Percentiles rank a stretch among this genome's conserved stretches.
phyloP scores from a whole-genome alignment of 768 basidiomycete species.

The Leccinum variicolor region DNA sequence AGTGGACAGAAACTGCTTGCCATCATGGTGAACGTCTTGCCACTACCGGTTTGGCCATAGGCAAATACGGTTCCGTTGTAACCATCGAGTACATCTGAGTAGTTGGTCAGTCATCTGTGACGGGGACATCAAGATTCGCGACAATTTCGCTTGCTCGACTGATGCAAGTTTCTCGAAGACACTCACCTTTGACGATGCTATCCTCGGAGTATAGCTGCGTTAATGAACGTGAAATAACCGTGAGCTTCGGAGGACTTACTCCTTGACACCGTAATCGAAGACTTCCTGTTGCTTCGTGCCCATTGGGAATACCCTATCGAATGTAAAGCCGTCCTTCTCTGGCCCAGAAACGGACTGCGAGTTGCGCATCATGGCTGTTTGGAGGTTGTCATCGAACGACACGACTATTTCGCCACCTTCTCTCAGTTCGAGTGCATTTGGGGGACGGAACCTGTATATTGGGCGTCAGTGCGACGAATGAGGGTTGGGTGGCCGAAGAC shows the following conservation, averaged over 20 bases:
- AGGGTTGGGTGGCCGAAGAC: constrained; percentile 30
- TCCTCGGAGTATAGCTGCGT: constrained; percentile 11
- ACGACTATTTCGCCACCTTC: constrained; percentile 91
- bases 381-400: constrained; percentile 80
- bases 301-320: constrained; percentile 95
- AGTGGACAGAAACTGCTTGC: constrained; percentile 37
- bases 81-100: constrained; percentile 90
- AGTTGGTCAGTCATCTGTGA: constrained; percentile 17
- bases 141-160: constrained; percentile 4
- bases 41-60: constrained; percentile 96
- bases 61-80: constrained; percentile 99
- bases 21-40: constrained; percentile 99
- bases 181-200: constrained; percentile 86
- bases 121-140: not conserved
- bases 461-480: constrained; percentile 6
- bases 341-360: constrained; percentile 70
- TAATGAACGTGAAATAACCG: constrained; percentile 11
- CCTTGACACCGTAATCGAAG: constrained; percentile 98
- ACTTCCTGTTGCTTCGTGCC: constrained; percentile 88
- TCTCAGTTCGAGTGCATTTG: constrained; percentile 85
- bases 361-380: constrained; percentile 78
- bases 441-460: constrained; percentile 79
- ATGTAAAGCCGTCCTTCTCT: constrained; percentile 97
- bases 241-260: constrained; percentile 49
- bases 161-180: constrained; percentile 1